Conservation (phyloP, 163 green algal species). For the Volvox carteri region DNA sequence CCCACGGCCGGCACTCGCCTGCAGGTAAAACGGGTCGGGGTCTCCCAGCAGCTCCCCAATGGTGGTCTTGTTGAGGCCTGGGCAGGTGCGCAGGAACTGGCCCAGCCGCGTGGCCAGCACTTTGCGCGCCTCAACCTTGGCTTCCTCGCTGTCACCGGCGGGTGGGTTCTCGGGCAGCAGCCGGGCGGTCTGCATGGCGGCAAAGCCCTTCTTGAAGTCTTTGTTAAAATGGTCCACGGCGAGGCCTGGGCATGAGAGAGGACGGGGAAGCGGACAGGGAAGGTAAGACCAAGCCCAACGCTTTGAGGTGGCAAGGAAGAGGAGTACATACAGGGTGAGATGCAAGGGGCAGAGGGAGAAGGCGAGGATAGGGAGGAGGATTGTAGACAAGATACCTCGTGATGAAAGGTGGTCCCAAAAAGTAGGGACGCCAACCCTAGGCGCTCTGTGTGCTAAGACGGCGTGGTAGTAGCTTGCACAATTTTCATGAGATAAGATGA, state of each 20-base stretch:
- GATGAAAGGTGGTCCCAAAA: no score
- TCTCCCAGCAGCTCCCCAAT: conserved; percentile 91
- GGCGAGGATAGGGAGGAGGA: neutral
- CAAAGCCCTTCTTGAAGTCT: conserved; percentile 93
- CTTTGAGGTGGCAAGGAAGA: neutral
- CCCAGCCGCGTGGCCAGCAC: conserved; percentile 65
- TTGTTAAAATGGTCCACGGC: conserved; percentile 98
- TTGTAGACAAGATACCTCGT: no score
- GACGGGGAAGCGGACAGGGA: no score
- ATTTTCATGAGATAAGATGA: no score
- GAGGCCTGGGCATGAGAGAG: conserved; percentile 55
- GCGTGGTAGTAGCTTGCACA: no score
- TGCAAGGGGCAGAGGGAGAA: neutral
- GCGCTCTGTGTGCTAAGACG: no score
- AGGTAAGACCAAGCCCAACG: neutral
- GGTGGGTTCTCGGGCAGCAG: conserved; percentile 58
- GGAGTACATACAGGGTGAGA: neutral
- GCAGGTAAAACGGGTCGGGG: conserved; percentile 79
- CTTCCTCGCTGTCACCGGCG: neutral
- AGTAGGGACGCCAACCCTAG: no score
- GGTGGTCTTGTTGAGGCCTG: conserved; percentile 87
- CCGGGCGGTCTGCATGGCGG: conserved; percentile 72
- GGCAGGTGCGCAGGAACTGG: conserved; percentile 85
- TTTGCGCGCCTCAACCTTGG: conserved; percentile 25
- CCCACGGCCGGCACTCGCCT: conserved; percentile 54